These are phyloP conservation scores for Trichoderma lentiforme DNA, from an alignment of 2,329 filamentous ascomycete genomes.

Conservation along the genomic window DNA sequence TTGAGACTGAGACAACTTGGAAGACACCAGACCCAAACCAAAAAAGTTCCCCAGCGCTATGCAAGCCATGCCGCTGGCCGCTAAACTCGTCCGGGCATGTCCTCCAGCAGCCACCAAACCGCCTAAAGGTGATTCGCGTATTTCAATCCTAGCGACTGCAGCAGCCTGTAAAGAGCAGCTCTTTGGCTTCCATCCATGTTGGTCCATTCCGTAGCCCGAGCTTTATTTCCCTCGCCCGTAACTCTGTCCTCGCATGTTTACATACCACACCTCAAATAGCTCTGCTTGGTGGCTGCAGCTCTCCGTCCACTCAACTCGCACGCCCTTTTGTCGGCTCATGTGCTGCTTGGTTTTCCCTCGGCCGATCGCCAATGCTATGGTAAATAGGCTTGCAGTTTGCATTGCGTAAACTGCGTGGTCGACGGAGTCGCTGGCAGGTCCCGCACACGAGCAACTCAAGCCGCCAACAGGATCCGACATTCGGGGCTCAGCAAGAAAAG, in stretches of 20 bases:
- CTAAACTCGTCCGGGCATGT: slow-evolving; percentile 1
- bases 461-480: neutral
- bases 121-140: neutral
- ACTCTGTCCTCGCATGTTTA: neutral
- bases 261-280: neutral
- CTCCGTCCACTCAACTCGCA: neutral
- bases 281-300: neutral
- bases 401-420: neutral
- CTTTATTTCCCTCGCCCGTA: slow-evolving; percentile 1
- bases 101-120: neutral
- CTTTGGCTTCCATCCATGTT: neutral
- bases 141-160: neutral
- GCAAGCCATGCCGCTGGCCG: slow-evolving; percentile 13
- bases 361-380: slow-evolving; percentile 8
- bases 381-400: neutral
- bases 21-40: neutral
- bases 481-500: neutral
- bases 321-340: neutral
- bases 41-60: neutral
- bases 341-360: neutral
- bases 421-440: neutral
- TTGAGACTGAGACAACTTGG: neutral
- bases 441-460: neutral
- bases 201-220: neutral
- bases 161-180: neutral